These are phyloP conservation scores for Macrophomina phaseolina DNA, from an alignment of 2,329 filamentous ascomycete species.

Conservation along the genomic window DNA sequence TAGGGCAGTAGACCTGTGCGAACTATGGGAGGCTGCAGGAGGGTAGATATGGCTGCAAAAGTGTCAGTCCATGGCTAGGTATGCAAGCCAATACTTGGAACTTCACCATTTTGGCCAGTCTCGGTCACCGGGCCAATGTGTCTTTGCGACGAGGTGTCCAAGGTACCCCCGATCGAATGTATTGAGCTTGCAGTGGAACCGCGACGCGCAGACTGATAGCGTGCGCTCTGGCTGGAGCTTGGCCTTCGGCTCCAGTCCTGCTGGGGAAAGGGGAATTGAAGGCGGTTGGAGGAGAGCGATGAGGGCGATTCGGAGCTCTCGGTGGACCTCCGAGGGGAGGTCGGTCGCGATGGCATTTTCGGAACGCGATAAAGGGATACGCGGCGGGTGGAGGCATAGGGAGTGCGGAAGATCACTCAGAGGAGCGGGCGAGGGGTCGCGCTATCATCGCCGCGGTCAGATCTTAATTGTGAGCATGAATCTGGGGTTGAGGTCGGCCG, in stretches of 20 bases:
- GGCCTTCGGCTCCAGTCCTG: constrained; percentile 58
- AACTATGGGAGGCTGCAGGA: constrained; percentile 89
- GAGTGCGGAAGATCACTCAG: constrained; percentile 18
- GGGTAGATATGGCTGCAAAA: constrained; percentile 78
- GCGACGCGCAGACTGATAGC: constrained; percentile 64
- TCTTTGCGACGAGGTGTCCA: constrained; percentile 71
- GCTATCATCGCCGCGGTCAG: constrained; percentile 19
- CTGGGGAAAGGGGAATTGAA: constrained; percentile 63
- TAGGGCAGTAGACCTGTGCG: constrained; percentile 85
- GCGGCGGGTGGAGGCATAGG: constrained; percentile 32
- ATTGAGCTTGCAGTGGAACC: constrained; percentile 88
- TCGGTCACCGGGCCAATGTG: constrained; percentile 68
- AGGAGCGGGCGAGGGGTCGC: constrained; percentile 11
- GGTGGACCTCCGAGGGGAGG: constrained; percentile 52
- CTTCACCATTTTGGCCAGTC: constrained; percentile 79
- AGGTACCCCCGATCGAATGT: constrained; percentile 81
- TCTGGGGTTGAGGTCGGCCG: constrained; percentile 10
- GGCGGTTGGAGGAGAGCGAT: constrained; percentile 46
- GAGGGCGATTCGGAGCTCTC: constrained; percentile 56
- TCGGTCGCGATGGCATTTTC: constrained; percentile 50
- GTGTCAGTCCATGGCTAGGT: constrained; percentile 13
- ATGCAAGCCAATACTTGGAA: neutral
- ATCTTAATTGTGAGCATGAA: constrained; percentile 11
- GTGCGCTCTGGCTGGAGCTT: constrained; percentile 46
- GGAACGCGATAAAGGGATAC: constrained; percentile 20